These are phyloP conservation scores for Citrus unshiu DNA, from an alignment of 345 rosid species.

Conservation along the genomic window DNA sequence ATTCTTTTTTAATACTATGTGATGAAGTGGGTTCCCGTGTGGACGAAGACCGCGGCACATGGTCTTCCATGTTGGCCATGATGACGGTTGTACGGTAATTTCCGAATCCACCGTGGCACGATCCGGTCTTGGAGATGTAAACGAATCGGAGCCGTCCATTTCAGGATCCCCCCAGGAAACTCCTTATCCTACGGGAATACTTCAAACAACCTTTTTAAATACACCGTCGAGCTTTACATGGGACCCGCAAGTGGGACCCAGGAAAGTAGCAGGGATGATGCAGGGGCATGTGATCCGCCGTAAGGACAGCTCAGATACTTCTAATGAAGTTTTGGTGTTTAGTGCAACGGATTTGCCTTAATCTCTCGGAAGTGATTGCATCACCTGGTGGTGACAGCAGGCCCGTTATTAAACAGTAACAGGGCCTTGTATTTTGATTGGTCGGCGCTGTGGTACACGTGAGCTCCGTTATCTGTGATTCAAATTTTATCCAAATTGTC, in stretches of 20 bases:
- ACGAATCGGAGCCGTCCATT: slow-evolving; percentile 13
- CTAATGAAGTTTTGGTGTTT: slow-evolving; percentile 5
- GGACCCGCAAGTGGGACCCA: slow-evolving; percentile 1
- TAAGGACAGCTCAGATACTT: slow-evolving; percentile 20
- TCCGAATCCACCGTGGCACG: slow-evolving; percentile 16
- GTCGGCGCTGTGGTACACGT: neutral
- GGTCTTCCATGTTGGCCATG: slow-evolving; percentile 18
- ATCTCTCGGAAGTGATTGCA: neutral
- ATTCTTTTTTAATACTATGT: neutral
- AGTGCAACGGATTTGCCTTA: neutral
- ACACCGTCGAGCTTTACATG: slow-evolving; percentile 14
- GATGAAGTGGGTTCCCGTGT: neutral
- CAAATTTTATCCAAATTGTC: neutral
- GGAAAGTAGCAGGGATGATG: neutral
- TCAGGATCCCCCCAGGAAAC: neutral
- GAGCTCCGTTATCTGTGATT: neutral
- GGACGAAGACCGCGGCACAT: slow-evolving; percentile 15
- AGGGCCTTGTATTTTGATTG: neutral
- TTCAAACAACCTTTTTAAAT: neutral
- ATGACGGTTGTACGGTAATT: neutral
- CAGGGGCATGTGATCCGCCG: slow-evolving; percentile 32
- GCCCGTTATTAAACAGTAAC: neutral
- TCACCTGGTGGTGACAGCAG: neutral
- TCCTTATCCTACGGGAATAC: neutral
- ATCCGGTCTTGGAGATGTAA: slow-evolving; percentile 8